Base-by-base conservation (phyloP, 495 filamentous ascomycete species). In the Lophiotrema nucula region DNA sequence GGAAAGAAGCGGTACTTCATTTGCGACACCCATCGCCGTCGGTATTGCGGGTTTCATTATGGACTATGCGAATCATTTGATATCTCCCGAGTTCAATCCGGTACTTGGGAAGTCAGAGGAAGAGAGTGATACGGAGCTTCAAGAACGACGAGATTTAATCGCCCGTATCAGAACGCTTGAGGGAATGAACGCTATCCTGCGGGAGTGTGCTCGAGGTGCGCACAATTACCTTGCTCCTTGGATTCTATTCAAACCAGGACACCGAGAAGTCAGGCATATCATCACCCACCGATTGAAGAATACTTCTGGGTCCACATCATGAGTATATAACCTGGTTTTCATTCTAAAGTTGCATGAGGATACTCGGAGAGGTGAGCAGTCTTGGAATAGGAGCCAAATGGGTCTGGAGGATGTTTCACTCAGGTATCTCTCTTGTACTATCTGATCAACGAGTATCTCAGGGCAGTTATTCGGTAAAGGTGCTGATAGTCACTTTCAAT, bases 61-160 rank as follows among this genome's bases (percentile, higher is more conserved):
- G 22, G 44, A 47, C 44, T 47, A 47, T 23, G 23, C 23, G 5
- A 47, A 47, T 47, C 22, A 47, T 23, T 23, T 47, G 10, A 47
- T 23, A 23, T 11, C 4, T 47, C 22, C 13, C 10, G 22, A 21
- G 10, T 22, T 16, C 44, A 11, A 8, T 4, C 44, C 44, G 8
- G 5, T 23, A 21, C 10, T 47, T 10, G 44, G 44, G 4, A 25
- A 26, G 10, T 24, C 44, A 10, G 5, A 47, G 21, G 44, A 47
- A 26, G 8, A 23, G 16, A 22, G 16, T 11, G 22, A 25, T 23
- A 16, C 13, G 16, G 22, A 47, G 4, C 10, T 47, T 10, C 10
- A 22, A 4, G 44, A 47, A 8, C 13, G 44, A 26, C 16, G 16
- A 10, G 10, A 11, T 13, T 4, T 23, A 23, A 4, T 47, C 18